These are phyloP conservation scores for Hortiboletus campestris DNA, from an alignment of 768 basidiomycete genomes.

Conservation along the genomic window DNA sequence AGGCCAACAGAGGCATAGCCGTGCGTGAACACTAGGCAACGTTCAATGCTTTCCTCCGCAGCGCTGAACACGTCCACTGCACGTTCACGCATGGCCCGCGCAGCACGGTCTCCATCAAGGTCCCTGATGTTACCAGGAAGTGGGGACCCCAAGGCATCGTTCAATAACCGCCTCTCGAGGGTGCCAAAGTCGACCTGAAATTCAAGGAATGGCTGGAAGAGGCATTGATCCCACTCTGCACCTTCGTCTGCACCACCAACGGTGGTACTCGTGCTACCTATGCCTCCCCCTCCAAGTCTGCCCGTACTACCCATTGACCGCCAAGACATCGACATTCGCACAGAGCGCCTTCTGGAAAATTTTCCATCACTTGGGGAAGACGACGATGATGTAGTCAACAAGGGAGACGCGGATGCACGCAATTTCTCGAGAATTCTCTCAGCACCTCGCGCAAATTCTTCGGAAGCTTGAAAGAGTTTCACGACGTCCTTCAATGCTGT, in stretches of 20 bases:
- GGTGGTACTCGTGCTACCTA: conserved; percentile 6
- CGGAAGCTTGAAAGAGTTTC: conserved; percentile 65
- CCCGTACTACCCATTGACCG: conserved; percentile 37
- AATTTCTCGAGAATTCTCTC: conserved; percentile 80
- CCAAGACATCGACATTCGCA: conserved; percentile 66
- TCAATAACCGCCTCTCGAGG: conserved; percentile 72
- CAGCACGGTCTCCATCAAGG: conserved; percentile 41
- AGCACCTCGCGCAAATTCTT: conserved; percentile 74
- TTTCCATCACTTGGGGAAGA: conserved; percentile 24
- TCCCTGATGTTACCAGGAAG: conserved; percentile 29
- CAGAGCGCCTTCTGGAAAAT: conserved; percentile 52
- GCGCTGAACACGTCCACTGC: conserved; percentile 70
- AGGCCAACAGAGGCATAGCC: conserved; percentile 82
- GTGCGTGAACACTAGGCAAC: conserved; percentile 81
- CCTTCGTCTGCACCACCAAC: conserved; percentile 19
- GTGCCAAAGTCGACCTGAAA: conserved; percentile 82
- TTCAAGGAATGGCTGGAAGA: conserved; percentile 94
- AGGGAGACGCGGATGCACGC: conserved; percentile 35
- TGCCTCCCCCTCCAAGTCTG: conserved; percentile 13
- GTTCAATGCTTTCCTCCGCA: conserved; percentile 75
- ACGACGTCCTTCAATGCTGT: conserved; percentile 70
- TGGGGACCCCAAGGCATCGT: conserved; percentile 52
- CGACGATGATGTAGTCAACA: conserved; percentile 17
- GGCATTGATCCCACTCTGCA: conserved; percentile 80
- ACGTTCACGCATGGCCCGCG: conserved; percentile 71